Conservation (phyloP, 306 rosid species). For the Medicago arabica region DNA sequence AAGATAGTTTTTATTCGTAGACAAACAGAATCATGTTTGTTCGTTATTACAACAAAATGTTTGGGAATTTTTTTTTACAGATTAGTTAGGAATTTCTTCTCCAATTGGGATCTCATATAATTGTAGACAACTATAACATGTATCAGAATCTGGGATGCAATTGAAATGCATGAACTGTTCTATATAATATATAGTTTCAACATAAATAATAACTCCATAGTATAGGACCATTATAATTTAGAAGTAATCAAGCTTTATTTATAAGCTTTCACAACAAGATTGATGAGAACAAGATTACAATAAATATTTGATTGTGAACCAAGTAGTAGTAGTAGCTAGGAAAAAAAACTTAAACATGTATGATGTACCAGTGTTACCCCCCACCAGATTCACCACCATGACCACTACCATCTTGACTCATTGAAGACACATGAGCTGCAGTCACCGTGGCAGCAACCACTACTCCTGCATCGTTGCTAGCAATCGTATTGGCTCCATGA, state of each 20-base stretch:
- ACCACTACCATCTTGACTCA: constrained; percentile 44
- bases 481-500: constrained; percentile 20
- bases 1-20: too few species aligned
- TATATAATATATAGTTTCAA: too few species aligned
- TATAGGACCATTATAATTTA: not conserved
- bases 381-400: constrained; percentile 46
- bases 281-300: not conserved
- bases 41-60: too few species aligned
- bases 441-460: constrained; percentile 39
- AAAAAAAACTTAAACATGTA: not conserved
- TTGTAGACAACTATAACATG: too few species aligned
- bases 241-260: not conserved
- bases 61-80: too few species aligned
- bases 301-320: not conserved
- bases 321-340: not conserved
- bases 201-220: not conserved
- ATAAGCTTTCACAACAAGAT: not conserved
- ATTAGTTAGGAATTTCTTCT: too few species aligned
- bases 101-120: too few species aligned
- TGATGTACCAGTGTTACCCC: not conserved
- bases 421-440: constrained; percentile 39
- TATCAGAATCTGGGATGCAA: too few species aligned
- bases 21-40: too few species aligned
- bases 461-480: constrained; percentile 41
- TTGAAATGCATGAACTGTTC: too few species aligned